Conservation (phyloP, 2,329 filamentous ascomycete species). For the Fulvia fulva region DNA sequence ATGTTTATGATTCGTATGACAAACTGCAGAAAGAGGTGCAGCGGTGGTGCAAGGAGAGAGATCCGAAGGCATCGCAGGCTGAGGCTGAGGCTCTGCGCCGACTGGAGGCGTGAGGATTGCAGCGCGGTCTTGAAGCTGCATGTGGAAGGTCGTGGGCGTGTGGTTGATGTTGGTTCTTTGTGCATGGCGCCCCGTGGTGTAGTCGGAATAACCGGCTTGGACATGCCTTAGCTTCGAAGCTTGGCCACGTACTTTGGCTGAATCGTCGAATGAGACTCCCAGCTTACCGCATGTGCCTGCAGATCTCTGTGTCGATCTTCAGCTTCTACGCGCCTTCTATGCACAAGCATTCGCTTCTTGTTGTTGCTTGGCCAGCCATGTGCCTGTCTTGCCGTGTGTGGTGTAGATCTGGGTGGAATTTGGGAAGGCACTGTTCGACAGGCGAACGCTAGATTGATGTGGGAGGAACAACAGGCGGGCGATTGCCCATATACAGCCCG, state of each 20-base stretch:
- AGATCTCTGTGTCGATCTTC: constrained; percentile 11
- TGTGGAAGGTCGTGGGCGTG: not conserved
- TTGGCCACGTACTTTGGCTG: not conserved
- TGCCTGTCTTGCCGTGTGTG: not conserved
- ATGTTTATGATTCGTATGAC: constrained; percentile 59
- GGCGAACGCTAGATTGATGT: not conserved
- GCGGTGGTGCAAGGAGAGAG: constrained; percentile 57
- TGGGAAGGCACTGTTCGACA: not conserved
- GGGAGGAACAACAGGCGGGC: not conserved
- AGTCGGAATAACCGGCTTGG: not conserved
- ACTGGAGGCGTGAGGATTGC: not conserved
- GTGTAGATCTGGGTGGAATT: constrained; percentile 1
- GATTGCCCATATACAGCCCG: not conserved
- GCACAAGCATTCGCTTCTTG: not conserved
- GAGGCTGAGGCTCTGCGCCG: constrained; percentile 1
- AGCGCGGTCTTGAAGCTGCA: not conserved
- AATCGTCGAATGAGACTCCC: constrained; percentile 1
- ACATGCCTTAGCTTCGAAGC: constrained; percentile 1
- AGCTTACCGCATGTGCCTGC: constrained; percentile 11
- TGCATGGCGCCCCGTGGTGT: not conserved
- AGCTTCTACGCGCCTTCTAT: constrained; percentile 8
- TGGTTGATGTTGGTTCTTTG: not conserved
- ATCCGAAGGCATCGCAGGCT: not conserved
- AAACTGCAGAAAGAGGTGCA: constrained; percentile 69
- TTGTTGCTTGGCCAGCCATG: constrained; percentile 1